A percentile compares a stretch with the other conserved stretches of the same genome.
phyloP scores from a whole-genome alignment of 179 eudicot genomes.

The Vitellaria paradoxa region DNA sequence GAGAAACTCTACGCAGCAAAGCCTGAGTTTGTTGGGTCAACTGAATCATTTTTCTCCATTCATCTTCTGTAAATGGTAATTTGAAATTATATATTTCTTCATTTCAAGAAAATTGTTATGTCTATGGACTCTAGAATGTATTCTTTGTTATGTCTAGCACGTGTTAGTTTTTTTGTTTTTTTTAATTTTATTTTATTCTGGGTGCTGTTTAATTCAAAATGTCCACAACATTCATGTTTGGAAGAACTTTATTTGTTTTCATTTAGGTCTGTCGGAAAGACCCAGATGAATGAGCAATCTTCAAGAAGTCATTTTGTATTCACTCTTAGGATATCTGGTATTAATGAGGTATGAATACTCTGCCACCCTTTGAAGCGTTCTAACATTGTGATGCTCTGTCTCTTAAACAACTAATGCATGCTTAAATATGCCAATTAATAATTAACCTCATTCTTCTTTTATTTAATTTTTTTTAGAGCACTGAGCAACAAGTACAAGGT shows the following conservation, averaged over 20 bases:
- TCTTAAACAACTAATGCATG: background rate
- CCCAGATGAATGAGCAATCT: slow-evolving; percentile 95
- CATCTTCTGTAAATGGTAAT: too few relatives aligned
- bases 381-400: too few relatives aligned
- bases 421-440: background rate
- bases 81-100: background rate
- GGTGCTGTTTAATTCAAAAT: background rate
- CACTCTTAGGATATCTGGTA: slow-evolving; percentile 83
- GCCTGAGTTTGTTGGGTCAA: too few relatives aligned
- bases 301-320: slow-evolving; percentile 98
- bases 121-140: background rate
- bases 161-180: background rate
- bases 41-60: too few relatives aligned
- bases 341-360: slow-evolving; percentile 65
- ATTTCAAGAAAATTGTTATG: too few relatives aligned
- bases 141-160: background rate
- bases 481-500: slow-evolving; percentile 95
- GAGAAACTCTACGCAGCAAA: too few relatives aligned
- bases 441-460: background rate
- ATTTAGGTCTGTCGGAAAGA: slow-evolving; percentile 88
- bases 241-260: slow-evolving; percentile 9
- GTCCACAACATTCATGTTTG: background rate
- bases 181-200: background rate
- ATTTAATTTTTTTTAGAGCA: slow-evolving; percentile 54
- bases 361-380: background rate